Evolutionary conservation across 176 grass and related monocot species (phyloP).

Genomic region (Eleusine coracana): DNA sequence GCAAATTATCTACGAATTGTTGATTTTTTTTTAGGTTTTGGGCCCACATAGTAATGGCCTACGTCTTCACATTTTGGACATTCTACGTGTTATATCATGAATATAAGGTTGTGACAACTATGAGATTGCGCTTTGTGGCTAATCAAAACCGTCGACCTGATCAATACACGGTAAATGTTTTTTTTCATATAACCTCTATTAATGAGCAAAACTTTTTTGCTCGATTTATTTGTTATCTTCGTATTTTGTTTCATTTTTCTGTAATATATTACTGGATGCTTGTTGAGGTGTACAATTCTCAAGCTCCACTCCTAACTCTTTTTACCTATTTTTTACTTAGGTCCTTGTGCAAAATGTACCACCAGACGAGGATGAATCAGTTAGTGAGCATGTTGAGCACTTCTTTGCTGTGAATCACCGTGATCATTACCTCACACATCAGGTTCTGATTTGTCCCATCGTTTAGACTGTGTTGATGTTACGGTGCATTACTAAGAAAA

Average conservation of each 20-base stretch:
- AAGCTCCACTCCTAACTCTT: not conserved
- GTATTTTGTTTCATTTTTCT: not conserved
- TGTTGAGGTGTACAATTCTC: conserved; percentile 6
- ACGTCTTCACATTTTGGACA: conserved; percentile 87
- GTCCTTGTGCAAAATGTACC: conserved; percentile 95
- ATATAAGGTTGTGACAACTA: conserved; percentile 81
- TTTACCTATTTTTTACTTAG: conserved; percentile 45
- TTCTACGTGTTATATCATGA: conserved; percentile 76
- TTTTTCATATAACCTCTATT: conserved; percentile 8
- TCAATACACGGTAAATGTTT: conserved; percentile 81
- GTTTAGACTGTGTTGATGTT: conserved; percentile 9
- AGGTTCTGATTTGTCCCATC: conserved; percentile 56
- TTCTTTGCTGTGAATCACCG: conserved; percentile 98
- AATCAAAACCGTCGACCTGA: conserved; percentile 78
- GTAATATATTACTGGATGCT: conserved; percentile 1
- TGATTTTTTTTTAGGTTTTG: conserved; percentile 66
- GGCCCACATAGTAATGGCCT: conserved; percentile 78
- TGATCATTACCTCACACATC: conserved; percentile 90
- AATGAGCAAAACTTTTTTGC: not conserved
- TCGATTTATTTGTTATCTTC: conserved; percentile 19
- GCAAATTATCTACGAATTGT: conserved; percentile 31
- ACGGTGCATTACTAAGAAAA: conserved; percentile 18
- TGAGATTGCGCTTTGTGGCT: conserved; percentile 93
- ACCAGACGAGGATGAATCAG: conserved; percentile 83
- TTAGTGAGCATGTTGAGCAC: conserved; percentile 97